Conservation (phyloP, 768 basidiomycete species). For the Tricholoma bakamatsutake region DNA sequence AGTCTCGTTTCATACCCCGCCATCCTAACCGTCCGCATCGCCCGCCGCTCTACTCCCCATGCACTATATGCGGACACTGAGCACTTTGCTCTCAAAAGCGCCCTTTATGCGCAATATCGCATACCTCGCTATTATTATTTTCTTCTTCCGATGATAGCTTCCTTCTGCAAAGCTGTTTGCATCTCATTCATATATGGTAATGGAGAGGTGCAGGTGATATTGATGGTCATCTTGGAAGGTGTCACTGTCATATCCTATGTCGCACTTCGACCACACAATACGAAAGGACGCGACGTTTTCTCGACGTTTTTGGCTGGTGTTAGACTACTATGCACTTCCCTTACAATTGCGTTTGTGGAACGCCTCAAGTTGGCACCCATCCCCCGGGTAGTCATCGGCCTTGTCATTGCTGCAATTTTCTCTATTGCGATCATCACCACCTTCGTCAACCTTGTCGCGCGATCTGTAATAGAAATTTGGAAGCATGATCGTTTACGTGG, state of each 20-base stretch:
- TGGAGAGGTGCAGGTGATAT: slow-evolving; percentile 64
- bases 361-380: slow-evolving; percentile 61
- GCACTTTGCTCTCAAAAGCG: slow-evolving; percentile 39
- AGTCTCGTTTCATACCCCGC: slow-evolving; percentile 43
- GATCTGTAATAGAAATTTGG: slow-evolving; percentile 33
- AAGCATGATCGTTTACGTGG: slow-evolving; percentile 10
- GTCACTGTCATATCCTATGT: slow-evolving; percentile 48
- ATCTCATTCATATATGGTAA: slow-evolving; percentile 58
- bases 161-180: slow-evolving; percentile 65
- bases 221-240: slow-evolving; percentile 62
- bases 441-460: slow-evolving; percentile 58
- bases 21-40: slow-evolving; percentile 43
- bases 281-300: slow-evolving; percentile 66
- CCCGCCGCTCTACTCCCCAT: slow-evolving; percentile 22
- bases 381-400: slow-evolving; percentile 75
- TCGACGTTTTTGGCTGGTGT: slow-evolving; percentile 59
- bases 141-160: slow-evolving; percentile 46
- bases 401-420: slow-evolving; percentile 66
- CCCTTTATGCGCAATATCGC: slow-evolving; percentile 66
- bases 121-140: slow-evolving; percentile 64
- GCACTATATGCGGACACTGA: slow-evolving; percentile 27
- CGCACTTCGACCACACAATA: slow-evolving; percentile 56
- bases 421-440: slow-evolving; percentile 66
- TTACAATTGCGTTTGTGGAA: slow-evolving; percentile 76
- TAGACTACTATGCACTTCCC: slow-evolving; percentile 61